Base-by-base conservation (phyloP, 768 basidiomycete species). In the Trametes gibbosa region DNA sequence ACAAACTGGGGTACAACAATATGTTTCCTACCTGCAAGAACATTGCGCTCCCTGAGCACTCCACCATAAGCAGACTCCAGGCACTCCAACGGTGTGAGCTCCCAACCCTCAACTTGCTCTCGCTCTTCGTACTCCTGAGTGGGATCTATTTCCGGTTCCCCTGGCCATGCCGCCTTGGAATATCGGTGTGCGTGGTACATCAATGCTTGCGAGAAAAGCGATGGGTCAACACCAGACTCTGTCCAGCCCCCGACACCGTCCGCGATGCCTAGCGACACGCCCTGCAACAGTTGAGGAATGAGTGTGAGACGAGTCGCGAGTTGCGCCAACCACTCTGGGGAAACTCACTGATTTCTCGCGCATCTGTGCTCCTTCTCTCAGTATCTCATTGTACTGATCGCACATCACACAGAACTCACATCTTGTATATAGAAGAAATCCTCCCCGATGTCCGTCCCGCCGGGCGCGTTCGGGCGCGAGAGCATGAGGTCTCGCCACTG, bases 161-260 rank as follows among this genome's bases (percentile, higher is more conserved):
- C 90, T 6, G 87, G 83, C 90, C 90, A 92, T 21, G 87, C 87
- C 61, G 77, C 81, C 61, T 80, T 79, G 12, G 86, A 83, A 69
- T 87, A 89, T 46, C 83, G 81, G 69, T 88, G 83, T 2, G 90
- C 85, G 72, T 90, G 86, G 72, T 87, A 95, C 90, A 95, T 94
- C 50, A 98, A 76, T 0, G 91, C 84, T 74, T 97, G 95, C 1
- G 93, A 87, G 76, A 95, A 98, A 45, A 95, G 76, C 0, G 92
- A 87, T 0, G 92, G 92, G 73, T 97, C 93, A 52, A 92, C 82
- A 16, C 92, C 89, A 25, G 83, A 82, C 37, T 87, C 83, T 48
- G 84, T 81, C 95, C 95, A 98, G 19, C 95, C 94, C 1, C 94
- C 94, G 4, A 97, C 94, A 19, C 95, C 95, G 66, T 98, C 95